Conservation (phyloP, 768 basidiomycete genomes). For the Lyophyllum atratum region DNA sequence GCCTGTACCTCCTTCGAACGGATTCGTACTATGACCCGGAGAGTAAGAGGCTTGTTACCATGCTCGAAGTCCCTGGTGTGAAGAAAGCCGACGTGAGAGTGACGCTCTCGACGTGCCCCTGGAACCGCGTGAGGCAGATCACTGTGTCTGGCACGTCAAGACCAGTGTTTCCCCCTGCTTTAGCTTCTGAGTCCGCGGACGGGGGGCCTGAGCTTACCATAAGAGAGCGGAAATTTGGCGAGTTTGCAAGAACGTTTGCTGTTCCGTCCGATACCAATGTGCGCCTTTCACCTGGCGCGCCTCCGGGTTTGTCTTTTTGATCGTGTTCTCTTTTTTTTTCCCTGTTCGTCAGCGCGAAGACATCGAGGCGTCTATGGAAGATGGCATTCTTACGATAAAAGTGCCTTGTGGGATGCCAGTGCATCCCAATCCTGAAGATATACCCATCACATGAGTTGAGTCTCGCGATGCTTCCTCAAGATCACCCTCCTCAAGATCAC, state of each 20-base stretch:
- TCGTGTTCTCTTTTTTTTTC: constrained; percentile 18
- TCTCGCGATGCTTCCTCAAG: not conserved
- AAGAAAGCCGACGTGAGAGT: constrained; percentile 57
- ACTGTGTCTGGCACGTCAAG: constrained; percentile 50
- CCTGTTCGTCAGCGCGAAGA: constrained; percentile 43
- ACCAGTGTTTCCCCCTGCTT: constrained; percentile 37
- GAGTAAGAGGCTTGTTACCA: constrained; percentile 52
- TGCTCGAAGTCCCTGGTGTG: constrained; percentile 73
- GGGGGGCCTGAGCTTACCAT: constrained; percentile 25
- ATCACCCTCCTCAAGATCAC: not conserved
- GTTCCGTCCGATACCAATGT: constrained; percentile 62
- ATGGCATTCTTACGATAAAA: constrained; percentile 61
- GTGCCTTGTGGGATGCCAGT: constrained; percentile 52
- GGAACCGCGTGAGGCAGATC: constrained; percentile 65
- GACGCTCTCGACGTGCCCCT: constrained; percentile 58
- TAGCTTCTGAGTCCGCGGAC: constrained; percentile 15
- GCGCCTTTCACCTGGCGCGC: constrained; percentile 26
- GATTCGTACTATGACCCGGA: constrained; percentile 61
- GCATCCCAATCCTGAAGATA: constrained; percentile 46
- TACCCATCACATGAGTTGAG: constrained; percentile 47
- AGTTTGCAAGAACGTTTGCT: constrained; percentile 48
- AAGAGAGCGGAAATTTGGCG: constrained; percentile 57
- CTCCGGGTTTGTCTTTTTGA: constrained; percentile 18
- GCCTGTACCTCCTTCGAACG: constrained; percentile 52
- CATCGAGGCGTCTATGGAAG: constrained; percentile 53